Evolutionary conservation across 306 rosid genomes (phyloP).

Genomic region (Ziziphus jujuba): DNA sequence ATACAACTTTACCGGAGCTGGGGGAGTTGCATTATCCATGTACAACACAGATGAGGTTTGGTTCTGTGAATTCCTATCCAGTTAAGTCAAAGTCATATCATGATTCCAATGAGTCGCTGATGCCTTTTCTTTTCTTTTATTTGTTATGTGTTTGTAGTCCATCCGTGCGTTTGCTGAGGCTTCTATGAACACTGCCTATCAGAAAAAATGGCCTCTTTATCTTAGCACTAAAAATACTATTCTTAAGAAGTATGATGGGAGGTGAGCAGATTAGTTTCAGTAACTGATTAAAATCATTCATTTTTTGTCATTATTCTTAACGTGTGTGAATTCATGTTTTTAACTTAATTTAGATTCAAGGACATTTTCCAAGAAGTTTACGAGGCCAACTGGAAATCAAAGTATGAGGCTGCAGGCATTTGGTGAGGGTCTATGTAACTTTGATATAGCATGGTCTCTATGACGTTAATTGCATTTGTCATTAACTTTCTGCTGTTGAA

Average conservation of each 20-base stretch:
- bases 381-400: constrained; percentile 84
- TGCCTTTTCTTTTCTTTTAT: constrained; percentile 14
- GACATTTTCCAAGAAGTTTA: constrained; percentile 99
- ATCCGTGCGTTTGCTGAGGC: constrained; percentile 90
- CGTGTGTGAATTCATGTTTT: not conserved
- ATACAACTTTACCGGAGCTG: constrained; percentile 81
- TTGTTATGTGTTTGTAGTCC: constrained; percentile 52
- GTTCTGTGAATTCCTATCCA: constrained; percentile 21
- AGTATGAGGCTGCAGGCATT: constrained; percentile 93
- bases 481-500: constrained; percentile 25
- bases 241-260: constrained; percentile 98
- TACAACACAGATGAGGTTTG: constrained; percentile 96
- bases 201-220: constrained; percentile 98
- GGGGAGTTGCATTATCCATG: constrained; percentile 93
- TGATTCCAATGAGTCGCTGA: constrained; percentile 22
- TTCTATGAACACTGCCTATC: constrained; percentile 79
- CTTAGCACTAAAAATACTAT: constrained; percentile 98
- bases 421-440: constrained; percentile 55
- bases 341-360: constrained; percentile 72
- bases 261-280: constrained; percentile 46
- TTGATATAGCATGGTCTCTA: not conserved
- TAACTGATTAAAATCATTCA: not conserved
- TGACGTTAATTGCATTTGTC: constrained; percentile 9
- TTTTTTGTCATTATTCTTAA: not conserved
- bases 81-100: constrained; percentile 22